Base-by-base conservation (phyloP, 2,329 filamentous ascomycete genomes). In the Colletotrichum caudatum region DNA sequence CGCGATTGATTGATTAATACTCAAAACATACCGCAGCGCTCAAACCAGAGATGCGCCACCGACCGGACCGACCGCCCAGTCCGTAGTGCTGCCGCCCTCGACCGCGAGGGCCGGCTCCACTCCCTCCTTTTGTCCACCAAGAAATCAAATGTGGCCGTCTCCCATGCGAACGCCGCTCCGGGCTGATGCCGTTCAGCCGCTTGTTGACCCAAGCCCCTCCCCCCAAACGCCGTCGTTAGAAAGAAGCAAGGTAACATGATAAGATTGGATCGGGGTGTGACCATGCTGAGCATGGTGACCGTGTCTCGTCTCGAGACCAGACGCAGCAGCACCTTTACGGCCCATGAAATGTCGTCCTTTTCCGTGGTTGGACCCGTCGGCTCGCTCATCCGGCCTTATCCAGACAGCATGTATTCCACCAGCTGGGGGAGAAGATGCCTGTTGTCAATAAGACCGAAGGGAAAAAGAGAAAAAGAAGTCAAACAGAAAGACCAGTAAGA, bases 1-100 rank as follows among this genome's bases (percentile, higher is more conserved):
- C 69, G 69, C 66, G 69, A 72, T 72, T 54, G 60, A 57, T 69
- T 69, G 69, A 71, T 69, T 71, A 68, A 69, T 64, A 72, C 69
- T 72, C 69, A 72, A 72, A 72, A 72, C 65, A 56, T 54, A 72
- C 60, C 69, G 69, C 60, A 60, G 69, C 66, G 66, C 69, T 63
- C 60, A 64, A 72, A 60, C 69, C 69, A 69, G 69, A 66, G 64
- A 71, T 69, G 69, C 68, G 64, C 44, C 59, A 68, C 69, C 65
- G 66, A 60, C 35, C 56, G 56, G 56, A 69, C 66, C 60, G 60
- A 35, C 11, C 33, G 54, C 12, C 54, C 54, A 37, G 29, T 16
- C 54, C 51, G 23, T 61, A 29, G 56, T 66, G 23, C 39, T 53
- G 26, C 66, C 60, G 65, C 66, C 66, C 54, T 54, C 59, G 39